phyloP scores from a whole-genome alignment of 2,329 filamentous ascomycete species.

The Aotearoamyces nothofagi region DNA sequence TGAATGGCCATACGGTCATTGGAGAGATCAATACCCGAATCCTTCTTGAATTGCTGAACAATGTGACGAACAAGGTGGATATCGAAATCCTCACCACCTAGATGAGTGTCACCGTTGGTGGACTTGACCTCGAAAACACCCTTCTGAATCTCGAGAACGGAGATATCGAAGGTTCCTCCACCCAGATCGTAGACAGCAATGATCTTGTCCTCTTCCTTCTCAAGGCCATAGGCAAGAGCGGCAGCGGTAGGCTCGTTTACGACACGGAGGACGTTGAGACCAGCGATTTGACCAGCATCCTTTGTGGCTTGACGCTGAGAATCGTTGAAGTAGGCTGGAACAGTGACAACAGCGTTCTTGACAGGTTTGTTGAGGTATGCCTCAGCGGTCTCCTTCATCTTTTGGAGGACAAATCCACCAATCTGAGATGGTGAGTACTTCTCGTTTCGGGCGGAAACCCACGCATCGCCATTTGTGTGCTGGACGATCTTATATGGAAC shows the following conservation, averaged over 20 bases:
- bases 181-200: conserved; percentile 96
- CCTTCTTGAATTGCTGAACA: conserved; percentile 92
- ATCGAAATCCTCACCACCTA: conserved; percentile 97
- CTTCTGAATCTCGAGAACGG: conserved; percentile 90
- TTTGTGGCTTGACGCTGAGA: conserved; percentile 96
- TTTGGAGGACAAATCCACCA: conserved; percentile 88
- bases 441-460: conserved; percentile 84
- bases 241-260: conserved; percentile 97
- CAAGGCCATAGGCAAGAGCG: conserved; percentile 86
- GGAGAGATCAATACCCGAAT: conserved; percentile 80
- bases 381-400: conserved; percentile 99
- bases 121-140: conserved; percentile 99
- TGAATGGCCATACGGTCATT: conserved; percentile 95
- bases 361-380: conserved; percentile 77
- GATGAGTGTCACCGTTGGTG: conserved; percentile 95
- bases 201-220: conserved; percentile 82
- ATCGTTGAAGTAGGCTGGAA: conserved; percentile 98
- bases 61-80: conserved; percentile 88
- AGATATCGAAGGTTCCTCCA: conserved; percentile 99
- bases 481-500: conserved; percentile 98
- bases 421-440: conserved; percentile 98
- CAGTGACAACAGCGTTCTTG: conserved; percentile 94
- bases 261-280: conserved; percentile 91
- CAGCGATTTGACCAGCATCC: conserved; percentile 92
- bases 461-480: conserved; percentile 91